Evolutionary conservation across 192 early-diverging fungal genomes (phyloP).

Genomic region (Geosiphon pyriformis): DNA sequence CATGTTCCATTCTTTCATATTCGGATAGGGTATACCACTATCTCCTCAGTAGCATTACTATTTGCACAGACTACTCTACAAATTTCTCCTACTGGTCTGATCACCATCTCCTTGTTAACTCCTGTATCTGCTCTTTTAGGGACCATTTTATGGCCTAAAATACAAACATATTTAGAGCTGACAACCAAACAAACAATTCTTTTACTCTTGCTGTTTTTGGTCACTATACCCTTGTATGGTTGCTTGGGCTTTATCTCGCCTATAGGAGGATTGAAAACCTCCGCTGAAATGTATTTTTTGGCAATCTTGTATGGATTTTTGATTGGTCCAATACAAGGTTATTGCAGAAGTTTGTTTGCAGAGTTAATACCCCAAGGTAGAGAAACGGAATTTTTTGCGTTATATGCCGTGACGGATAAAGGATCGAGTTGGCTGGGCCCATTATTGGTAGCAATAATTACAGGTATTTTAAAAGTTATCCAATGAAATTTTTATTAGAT

Average conservation of each 20-base stretch:
- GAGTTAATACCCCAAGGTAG: constrained; percentile 53
- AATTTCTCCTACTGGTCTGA: constrained; percentile 38
- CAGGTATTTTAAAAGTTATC: constrained; percentile 1
- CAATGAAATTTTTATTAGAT: background rate
- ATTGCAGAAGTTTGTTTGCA: constrained; percentile 52
- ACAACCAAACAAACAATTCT: constrained; percentile 44
- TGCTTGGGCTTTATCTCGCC: constrained; percentile 32
- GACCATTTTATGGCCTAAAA: constrained; percentile 39
- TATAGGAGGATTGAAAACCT: constrained; percentile 28
- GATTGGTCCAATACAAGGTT: constrained; percentile 40
- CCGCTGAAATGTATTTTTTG: constrained; percentile 31
- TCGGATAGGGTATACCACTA: constrained; percentile 42
- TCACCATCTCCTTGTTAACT: constrained; percentile 46
- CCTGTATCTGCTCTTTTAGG: constrained; percentile 51
- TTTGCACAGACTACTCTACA: constrained; percentile 53
- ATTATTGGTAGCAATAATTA: constrained; percentile 52
- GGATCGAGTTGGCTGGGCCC: constrained; percentile 64
- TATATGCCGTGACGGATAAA: constrained; percentile 64
- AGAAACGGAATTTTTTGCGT: constrained; percentile 61
- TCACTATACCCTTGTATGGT: constrained; percentile 39
- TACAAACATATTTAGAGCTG: constrained; percentile 36
- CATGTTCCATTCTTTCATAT: too few relatives aligned
- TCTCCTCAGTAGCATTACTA: constrained; percentile 49
- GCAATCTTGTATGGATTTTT: constrained; percentile 38
- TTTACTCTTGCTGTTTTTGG: constrained; percentile 30